Percentiles rank a stretch among this genome's conserved stretches.
These are phyloP conservation scores for Alternaria sp. DNA, from an alignment of 2,329 filamentous ascomycete species.

Conservation along the genomic window DNA sequence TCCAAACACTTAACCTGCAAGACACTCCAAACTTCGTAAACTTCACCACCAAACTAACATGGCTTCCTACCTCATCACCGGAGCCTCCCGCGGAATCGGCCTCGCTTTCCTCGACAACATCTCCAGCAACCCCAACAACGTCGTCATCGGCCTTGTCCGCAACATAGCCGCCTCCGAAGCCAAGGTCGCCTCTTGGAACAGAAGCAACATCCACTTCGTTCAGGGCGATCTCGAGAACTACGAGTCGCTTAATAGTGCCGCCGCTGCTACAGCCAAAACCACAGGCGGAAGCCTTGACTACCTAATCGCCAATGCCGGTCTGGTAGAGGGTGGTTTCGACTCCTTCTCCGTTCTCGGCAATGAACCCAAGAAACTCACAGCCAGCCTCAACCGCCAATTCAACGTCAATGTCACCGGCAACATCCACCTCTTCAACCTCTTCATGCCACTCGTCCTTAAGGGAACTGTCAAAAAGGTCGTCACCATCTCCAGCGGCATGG, in stretches of 20 bases:
- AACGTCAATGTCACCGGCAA: conserved; percentile 40
- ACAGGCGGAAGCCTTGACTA: conserved; percentile 50
- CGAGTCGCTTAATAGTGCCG: conserved; percentile 37
- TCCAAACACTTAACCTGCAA: neutral
- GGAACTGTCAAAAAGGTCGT: conserved; percentile 52
- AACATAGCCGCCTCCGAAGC: conserved; percentile 9
- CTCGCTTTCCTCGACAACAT: conserved; percentile 22
- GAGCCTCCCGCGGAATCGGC: conserved; percentile 43
- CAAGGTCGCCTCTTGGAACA: conserved; percentile 8
- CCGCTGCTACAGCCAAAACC: conserved; percentile 44
- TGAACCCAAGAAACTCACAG: conserved; percentile 5
- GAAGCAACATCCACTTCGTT: conserved; percentile 49
- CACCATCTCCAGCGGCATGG: conserved; percentile 48
- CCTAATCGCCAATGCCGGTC: conserved; percentile 51
- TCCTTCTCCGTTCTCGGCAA: conserved; percentile 18
- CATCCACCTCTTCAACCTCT: conserved; percentile 47
- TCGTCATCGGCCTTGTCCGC: conserved; percentile 46
- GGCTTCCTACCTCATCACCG: conserved; percentile 43
- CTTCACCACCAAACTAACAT: conserved; percentile 16
- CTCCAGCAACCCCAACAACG: conserved; percentile 35
- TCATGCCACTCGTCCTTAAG: conserved; percentile 51
- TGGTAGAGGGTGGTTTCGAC: conserved; percentile 18
- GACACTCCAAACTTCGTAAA: no score
- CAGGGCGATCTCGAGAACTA: conserved; percentile 45
- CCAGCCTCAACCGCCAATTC: conserved; percentile 21